Percentiles rank a stretch among this genome's conserved stretches.
Conservation (phyloP, 2,329 filamentous ascomycete genomes). For the Neopestalotiopsis sp. region DNA sequence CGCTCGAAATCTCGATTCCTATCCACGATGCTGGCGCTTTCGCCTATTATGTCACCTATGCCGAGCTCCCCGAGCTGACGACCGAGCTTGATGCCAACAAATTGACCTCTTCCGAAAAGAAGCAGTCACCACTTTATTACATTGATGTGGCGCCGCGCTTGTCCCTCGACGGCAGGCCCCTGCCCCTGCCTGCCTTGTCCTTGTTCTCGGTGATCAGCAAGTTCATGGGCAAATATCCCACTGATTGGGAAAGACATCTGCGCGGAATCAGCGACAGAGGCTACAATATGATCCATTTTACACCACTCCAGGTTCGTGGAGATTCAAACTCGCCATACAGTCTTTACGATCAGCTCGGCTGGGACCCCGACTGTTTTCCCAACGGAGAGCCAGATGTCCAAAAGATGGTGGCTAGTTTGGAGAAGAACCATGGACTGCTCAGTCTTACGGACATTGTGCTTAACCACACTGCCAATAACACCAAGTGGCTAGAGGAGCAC, state of each 20-base stretch:
- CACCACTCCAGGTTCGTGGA: constrained; percentile 86
- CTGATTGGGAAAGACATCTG: constrained; percentile 89
- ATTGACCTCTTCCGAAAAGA: constrained; percentile 56
- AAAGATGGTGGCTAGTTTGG: constrained; percentile 78
- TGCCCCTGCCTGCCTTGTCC: constrained; percentile 87
- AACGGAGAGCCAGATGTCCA: constrained; percentile 83
- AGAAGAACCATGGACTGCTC: constrained; percentile 82
- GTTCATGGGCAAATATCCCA: constrained; percentile 93
- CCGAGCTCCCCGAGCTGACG: constrained; percentile 80
- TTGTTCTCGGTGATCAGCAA: constrained; percentile 96
- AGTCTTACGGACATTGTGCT: constrained; percentile 95
- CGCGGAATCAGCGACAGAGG: constrained; percentile 86
- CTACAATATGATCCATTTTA: constrained; percentile 99
- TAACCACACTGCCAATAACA: constrained; percentile 97
- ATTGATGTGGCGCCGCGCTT: constrained; percentile 90
- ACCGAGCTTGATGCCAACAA: constrained; percentile 53
- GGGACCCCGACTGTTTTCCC: constrained; percentile 83
- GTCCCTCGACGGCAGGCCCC: constrained; percentile 70
- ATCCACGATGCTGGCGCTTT: constrained; percentile 86
- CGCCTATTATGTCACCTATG: constrained; percentile 92
- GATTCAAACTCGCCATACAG: constrained; percentile 97
- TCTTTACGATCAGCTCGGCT: constrained; percentile 87
- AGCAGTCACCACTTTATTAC: constrained; percentile 81
- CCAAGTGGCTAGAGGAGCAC: constrained; percentile 90
- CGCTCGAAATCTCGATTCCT: constrained; percentile 87